Evolutionary conservation across 495 filamentous ascomycete species (phyloP), one percentile per base, ranked within the genome.

Genomic region (Aspergillus baeticus): DNA sequence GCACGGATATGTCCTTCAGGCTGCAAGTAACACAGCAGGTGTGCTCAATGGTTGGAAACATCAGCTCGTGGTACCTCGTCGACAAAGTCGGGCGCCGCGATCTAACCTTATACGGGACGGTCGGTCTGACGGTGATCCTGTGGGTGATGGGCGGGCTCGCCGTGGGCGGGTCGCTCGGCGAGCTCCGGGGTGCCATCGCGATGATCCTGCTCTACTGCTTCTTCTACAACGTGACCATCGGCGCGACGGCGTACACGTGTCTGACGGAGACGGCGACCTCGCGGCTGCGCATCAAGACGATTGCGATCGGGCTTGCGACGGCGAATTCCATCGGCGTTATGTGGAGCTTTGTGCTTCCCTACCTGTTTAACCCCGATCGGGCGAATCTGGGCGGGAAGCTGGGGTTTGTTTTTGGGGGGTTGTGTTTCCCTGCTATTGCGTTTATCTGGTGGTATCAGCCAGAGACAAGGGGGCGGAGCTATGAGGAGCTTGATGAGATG

Each of bases 391-490:
- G 52, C 14, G 52, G 42, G 6, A 55, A 55, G 20, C 33, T 48
- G 21, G 37, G 17, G 18, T 55, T 55, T 47, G 47, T 55, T 34
- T 55, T 55, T n/a, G 52, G 52, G 1, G 52, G 52, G 18, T 6
- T 55, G 20, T 55, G 42, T 1, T 13, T 47, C n/a, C 8, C 47
- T 5, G 37, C 10, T n/a, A 18, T 55, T 14, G 52, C 26, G 2
- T 55, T 47, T 48, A 34, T 55, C 17, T 55, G 52, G 52, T 55
- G 36, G 14, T 55, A 55, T 39, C 52, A 55, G 33, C 52, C 38
- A 17, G 38, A 41, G 38, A 41, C 38, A 7, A 4, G 15, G 8
- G 38, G 38, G 38, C 15, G 15, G 38, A 17, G 13, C 3, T 41
- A 41, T 17, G 38, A 41, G 38, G 38, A 41, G 38, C 38, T 41